phyloP scores from a whole-genome alignment of 768 basidiomycete species.

The Termitomyces sp. region DNA sequence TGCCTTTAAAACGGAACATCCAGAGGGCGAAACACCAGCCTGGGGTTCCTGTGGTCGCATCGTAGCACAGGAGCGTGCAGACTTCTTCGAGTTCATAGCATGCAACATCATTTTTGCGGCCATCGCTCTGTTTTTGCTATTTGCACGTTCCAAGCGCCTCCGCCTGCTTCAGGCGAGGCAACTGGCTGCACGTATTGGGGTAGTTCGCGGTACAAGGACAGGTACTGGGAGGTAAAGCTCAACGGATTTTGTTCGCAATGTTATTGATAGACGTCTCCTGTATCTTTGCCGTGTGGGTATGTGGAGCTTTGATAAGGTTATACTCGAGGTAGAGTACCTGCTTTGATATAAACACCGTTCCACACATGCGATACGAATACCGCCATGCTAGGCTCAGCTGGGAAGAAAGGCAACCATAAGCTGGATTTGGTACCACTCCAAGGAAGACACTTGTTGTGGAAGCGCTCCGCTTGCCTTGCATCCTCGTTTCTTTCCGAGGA shows the following conservation, averaged over 20 bases:
- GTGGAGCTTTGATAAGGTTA: not conserved
- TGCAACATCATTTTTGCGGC: slow-evolving; percentile 73
- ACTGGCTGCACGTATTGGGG: slow-evolving; percentile 82
- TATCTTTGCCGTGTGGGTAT: not conserved
- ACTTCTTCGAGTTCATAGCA: slow-evolving; percentile 89
- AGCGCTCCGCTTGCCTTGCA: too few relatives aligned
- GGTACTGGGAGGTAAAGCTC: slow-evolving; percentile 6
- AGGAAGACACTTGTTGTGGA: not conserved
- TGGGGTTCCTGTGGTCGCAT: slow-evolving; percentile 96
- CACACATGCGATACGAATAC: too few relatives aligned
- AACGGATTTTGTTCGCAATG: not conserved
- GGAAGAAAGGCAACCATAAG: not conserved
- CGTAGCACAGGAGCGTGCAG: slow-evolving; percentile 67
- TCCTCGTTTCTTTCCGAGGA: not conserved
- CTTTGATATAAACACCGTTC: not conserved
- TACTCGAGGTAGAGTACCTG: too few relatives aligned
- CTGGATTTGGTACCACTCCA: not conserved
- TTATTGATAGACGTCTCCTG: slow-evolving; percentile 10
- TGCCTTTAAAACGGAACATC: slow-evolving; percentile 13
- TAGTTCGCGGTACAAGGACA: slow-evolving; percentile 41
- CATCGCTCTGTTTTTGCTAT: slow-evolving; percentile 59
- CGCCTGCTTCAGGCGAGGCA: slow-evolving; percentile 73
- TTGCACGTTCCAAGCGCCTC: slow-evolving; percentile 63
- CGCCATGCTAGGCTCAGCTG: not conserved
- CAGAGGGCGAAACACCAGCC: slow-evolving; percentile 62